A percentile compares a stretch with the other conserved stretches of the same genome.
Conservation (phyloP, 805 yeast species). For the Lipomyces lipofer region DNA sequence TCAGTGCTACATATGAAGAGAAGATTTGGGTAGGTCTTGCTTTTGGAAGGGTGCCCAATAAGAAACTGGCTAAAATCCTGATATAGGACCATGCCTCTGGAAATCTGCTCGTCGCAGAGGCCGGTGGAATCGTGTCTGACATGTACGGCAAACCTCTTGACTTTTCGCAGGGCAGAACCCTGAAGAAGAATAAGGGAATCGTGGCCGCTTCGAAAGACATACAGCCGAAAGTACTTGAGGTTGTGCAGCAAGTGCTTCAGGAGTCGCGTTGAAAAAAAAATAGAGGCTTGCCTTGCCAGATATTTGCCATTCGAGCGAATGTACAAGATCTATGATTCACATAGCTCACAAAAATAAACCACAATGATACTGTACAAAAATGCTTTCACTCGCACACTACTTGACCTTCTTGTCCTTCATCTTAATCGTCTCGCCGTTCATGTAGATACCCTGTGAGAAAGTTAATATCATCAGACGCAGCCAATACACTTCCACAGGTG, state of each 20-base stretch:
- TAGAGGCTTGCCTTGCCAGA: no score
- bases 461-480: not conserved
- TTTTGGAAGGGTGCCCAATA: no score
- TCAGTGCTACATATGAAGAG: constrained; percentile 72
- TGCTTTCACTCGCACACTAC: constrained; percentile 42
- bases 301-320: no score
- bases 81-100: constrained; percentile 90
- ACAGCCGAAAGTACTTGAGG: constrained; percentile 23
- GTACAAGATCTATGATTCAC: no score
- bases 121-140: constrained; percentile 91
- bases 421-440: constrained; percentile 86
- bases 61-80: not conserved
- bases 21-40: constrained; percentile 68
- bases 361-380: not conserved
- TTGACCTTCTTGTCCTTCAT: constrained; percentile 92
- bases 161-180: constrained; percentile 81
- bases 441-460: constrained; percentile 65
- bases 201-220: constrained; percentile 60
- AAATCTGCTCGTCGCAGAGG: constrained; percentile 76
- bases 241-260: constrained; percentile 28
- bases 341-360: no score
- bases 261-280: no score
- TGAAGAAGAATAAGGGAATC: constrained; percentile 79
- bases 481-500: not conserved
- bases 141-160: constrained; percentile 71